Conservation (phyloP, 495 filamentous ascomycete genomes). For the Neurospora sp. region DNA sequence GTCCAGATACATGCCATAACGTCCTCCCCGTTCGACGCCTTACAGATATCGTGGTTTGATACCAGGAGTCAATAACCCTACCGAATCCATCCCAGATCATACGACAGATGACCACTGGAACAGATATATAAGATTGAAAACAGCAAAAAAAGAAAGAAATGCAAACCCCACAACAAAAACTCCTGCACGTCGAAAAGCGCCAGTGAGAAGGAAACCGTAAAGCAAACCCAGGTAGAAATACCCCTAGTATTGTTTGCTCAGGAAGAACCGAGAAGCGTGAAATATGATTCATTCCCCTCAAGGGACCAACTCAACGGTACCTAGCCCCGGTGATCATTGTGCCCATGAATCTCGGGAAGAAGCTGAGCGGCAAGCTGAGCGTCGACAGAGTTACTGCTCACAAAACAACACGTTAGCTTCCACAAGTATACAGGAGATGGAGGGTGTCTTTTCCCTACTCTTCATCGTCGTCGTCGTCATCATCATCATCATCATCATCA, state of each 20-base stretch:
- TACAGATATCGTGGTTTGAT: background rate
- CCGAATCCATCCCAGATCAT: background rate
- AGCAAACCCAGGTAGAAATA: background rate
- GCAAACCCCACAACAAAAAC: background rate
- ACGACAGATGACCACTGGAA: background rate
- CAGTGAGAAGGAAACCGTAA: background rate
- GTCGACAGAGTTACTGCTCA: background rate
- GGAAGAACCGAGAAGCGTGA: too few relatives aligned
- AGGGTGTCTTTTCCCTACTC: background rate
- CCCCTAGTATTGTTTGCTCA: background rate
- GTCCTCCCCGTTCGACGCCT: background rate
- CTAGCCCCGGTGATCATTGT: background rate
- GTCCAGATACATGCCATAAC: background rate
- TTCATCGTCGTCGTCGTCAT: background rate
- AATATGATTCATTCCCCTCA: too few relatives aligned
- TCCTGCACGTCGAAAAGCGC: background rate
- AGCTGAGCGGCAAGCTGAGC: constrained; percentile 13
- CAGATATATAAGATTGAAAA: background rate
- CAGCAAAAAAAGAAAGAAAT: background rate
- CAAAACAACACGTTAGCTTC: background rate
- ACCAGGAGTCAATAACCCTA: background rate
- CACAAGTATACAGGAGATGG: background rate
- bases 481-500: background rate
- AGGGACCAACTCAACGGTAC: too few relatives aligned
- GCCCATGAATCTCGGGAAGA: constrained; percentile 11